Evolutionary conservation across 306 rosid genomes (phyloP).

Genomic region (Adenanthera pavonina): DNA sequence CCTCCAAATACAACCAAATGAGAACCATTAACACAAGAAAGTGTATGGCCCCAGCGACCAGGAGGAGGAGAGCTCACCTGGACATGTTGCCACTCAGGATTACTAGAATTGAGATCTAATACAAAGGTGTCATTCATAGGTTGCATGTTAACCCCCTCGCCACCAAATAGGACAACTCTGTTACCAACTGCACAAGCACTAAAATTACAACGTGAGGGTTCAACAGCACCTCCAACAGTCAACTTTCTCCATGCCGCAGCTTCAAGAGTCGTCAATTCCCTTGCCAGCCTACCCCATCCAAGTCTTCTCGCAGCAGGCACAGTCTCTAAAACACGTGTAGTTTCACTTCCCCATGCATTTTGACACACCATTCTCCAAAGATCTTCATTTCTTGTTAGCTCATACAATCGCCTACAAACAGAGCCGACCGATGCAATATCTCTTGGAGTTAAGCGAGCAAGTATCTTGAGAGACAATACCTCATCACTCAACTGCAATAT

Average conservation of each 20-base stretch:
- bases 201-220: slow-evolving; percentile 93
- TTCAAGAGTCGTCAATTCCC: slow-evolving; percentile 91
- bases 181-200: slow-evolving; percentile 95
- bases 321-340: slow-evolving; percentile 77
- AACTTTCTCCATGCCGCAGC: slow-evolving; percentile 88
- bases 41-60: slow-evolving; percentile 99
- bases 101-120: slow-evolving; percentile 84
- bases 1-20: slow-evolving; percentile 97
- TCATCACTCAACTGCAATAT: slow-evolving; percentile 83
- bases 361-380: slow-evolving; percentile 92
- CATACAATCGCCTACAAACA: slow-evolving; percentile 67
- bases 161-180: slow-evolving; percentile 88
- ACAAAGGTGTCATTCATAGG: slow-evolving; percentile 99
- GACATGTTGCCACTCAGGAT: slow-evolving; percentile 97
- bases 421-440: slow-evolving; percentile 89
- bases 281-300: slow-evolving; percentile 87
- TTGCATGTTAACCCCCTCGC: slow-evolving; percentile 97
- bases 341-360: slow-evolving; percentile 95
- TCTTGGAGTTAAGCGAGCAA: slow-evolving; percentile 79
- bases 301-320: slow-evolving; percentile 90
- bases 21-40: slow-evolving; percentile 96
- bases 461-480: slow-evolving; percentile 82
- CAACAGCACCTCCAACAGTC: slow-evolving; percentile 83
- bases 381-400: slow-evolving; percentile 73
- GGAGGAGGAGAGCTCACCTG: slow-evolving; percentile 99